phyloP scores from a whole-genome alignment of 1,284 basidiomycete species.

The Sanghuangporus baumii region DNA sequence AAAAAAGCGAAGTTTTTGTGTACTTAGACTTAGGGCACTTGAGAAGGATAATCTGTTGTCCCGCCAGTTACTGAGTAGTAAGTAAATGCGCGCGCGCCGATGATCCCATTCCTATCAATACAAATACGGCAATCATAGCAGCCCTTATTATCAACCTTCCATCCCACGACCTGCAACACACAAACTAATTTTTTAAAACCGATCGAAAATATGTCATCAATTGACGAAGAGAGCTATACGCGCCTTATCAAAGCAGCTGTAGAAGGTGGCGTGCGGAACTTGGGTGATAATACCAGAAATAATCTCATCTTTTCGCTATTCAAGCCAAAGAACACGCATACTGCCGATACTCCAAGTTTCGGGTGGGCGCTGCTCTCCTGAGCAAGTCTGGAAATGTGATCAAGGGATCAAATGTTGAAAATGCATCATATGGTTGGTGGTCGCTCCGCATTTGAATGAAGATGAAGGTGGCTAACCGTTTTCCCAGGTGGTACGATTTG shows the following conservation, averaged over 20 bases:
- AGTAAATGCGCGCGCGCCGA: not conserved
- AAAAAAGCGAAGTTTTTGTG: too few relatives aligned
- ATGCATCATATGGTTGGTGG: slow-evolving; percentile 76
- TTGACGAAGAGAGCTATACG: slow-evolving; percentile 21
- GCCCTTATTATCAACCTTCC: not conserved
- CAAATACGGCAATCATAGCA: not conserved
- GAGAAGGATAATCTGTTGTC: too few relatives aligned
- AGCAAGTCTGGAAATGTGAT: slow-evolving; percentile 65
- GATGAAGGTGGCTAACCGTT: not conserved
- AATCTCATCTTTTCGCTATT: not conserved
- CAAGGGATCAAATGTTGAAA: slow-evolving; percentile 86
- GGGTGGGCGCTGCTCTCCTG: slow-evolving; percentile 82
- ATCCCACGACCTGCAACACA: not conserved
- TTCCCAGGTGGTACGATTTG: slow-evolving; percentile 70
- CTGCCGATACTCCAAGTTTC: slow-evolving; percentile 79
- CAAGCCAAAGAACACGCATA: slow-evolving; percentile 58
- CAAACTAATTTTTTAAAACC: not conserved
- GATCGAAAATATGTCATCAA: not conserved
- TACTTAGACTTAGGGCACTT: too few relatives aligned
- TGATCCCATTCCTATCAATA: not conserved
- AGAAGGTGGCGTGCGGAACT: slow-evolving; percentile 23
- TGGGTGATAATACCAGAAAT: not conserved
- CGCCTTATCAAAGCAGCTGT: slow-evolving; percentile 30
- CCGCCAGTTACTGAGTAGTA: too few relatives aligned
- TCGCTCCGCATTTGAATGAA: not conserved